Evolutionary conservation across 345 rosid genomes (phyloP), one percentile per base, ranked within the genome.

Genomic region (Odontarrhena argentea): DNA sequence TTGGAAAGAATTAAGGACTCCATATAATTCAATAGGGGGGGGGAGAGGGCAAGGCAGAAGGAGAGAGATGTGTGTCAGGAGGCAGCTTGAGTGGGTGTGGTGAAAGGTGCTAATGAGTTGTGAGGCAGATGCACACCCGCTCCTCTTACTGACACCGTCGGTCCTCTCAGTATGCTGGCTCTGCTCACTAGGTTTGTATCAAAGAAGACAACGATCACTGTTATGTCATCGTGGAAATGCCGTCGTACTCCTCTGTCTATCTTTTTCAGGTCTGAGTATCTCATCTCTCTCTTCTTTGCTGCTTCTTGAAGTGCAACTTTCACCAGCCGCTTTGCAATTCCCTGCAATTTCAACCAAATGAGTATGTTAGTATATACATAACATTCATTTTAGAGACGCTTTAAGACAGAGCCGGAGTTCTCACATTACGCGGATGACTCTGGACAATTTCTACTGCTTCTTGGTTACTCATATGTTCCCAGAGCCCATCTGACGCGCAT

Each of bases 221-320:
- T 89, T 52, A 86, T 90, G 78, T 92, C 98, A 44, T 92, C 98
- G 43, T 92, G 98, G 89, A 92, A 92, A 85, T 87, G 93, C 12
- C 98, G 76, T 8, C 98, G 73, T 3, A 92, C 96, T 0, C 96
- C 96, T 3, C 96, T 88, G 77, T 92, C 96, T 3, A 92, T 92
- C 88, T 85, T 87, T 77, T 92, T 92, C 79, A 92, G 74, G 84
- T 92, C 98, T 0, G 98, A 87, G 81, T 90, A 87, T 48, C 98
- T 83, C 97, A 93, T 88, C 74, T 90, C 97, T 71, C 98, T 73
- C 82, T 93, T 93, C 81, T 85, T 90, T 0, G 98, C 97, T 1
- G 96, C 98, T 78, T 83, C 94, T 70, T 85, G 90, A 4, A 90
- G 78, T 30, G 97, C 98, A 10, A 78, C 79, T 82, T 93, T 88